These are phyloP conservation scores for Microdochium bolleyi DNA, from an alignment of 2,329 filamentous ascomycete genomes.

Conservation along the genomic window DNA sequence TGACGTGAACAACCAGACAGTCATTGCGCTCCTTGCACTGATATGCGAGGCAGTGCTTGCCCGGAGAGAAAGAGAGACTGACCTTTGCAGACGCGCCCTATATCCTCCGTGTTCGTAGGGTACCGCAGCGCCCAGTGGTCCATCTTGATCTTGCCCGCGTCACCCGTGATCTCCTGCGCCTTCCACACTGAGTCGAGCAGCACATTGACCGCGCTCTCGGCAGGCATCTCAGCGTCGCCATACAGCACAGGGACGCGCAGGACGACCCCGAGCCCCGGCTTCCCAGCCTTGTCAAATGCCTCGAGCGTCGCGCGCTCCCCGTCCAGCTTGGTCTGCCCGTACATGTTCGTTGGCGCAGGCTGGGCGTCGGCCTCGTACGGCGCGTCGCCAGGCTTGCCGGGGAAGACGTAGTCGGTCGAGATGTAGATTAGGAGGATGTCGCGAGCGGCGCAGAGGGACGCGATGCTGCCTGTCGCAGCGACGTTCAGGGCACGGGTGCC, in stretches of 20 bases:
- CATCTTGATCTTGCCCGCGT: conserved; percentile 59
- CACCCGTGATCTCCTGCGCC: conserved; percentile 55
- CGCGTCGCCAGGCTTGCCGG: conserved; percentile 67
- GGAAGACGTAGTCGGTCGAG: conserved; percentile 76
- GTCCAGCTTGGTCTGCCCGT: conserved; percentile 53
- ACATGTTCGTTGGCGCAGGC: conserved; percentile 70
- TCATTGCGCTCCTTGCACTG: no score
- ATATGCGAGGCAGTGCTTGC: no score
- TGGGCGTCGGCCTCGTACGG: conserved; percentile 63
- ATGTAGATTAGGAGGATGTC: conserved; percentile 66
- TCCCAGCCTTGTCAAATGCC: conserved; percentile 39
- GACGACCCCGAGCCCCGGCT: conserved; percentile 53
- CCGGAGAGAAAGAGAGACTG: conserved; percentile 18
- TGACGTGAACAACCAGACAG: no score
- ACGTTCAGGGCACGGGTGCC: conserved; percentile 70
- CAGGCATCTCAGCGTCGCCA: conserved; percentile 59
- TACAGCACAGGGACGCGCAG: conserved; percentile 81
- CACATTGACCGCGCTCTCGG: conserved; percentile 77
- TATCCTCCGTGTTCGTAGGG: conserved; percentile 84
- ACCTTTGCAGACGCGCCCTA: conserved; percentile 69
- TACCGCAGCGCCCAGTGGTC: conserved; percentile 81
- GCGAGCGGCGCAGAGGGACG: conserved; percentile 54
- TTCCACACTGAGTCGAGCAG: conserved; percentile 72
- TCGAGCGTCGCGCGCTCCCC: conserved; percentile 59
- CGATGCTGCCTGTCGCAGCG: conserved; percentile 59